A percentile compares a stretch with the other conserved stretches of the same genome.
These are phyloP conservation scores for Dactylonectria macrodidyma DNA, from an alignment of 2,329 filamentous ascomycete genomes.

Conservation along the genomic window DNA sequence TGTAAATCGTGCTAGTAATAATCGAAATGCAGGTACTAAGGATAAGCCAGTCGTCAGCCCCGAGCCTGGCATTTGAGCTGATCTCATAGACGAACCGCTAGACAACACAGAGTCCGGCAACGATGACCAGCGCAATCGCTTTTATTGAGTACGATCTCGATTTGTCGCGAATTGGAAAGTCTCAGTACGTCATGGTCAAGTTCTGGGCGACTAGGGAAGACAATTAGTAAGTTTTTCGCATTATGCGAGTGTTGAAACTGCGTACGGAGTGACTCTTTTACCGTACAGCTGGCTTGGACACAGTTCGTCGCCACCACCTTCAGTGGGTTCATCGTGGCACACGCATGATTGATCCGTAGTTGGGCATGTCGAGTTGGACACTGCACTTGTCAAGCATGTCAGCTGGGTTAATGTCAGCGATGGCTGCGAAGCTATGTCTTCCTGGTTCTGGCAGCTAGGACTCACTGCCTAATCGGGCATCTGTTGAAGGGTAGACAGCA, in stretches of 20 bases:
- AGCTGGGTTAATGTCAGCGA: not conserved
- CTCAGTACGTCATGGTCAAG: constrained; percentile 37
- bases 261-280: not conserved
- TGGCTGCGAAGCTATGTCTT: not conserved
- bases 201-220: constrained; percentile 24
- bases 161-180: constrained; percentile 30
- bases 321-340: not conserved
- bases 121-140: constrained; percentile 45
- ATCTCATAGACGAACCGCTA: constrained; percentile 53
- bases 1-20: constrained; percentile 43
- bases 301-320: not conserved
- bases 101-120: constrained; percentile 52
- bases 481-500: not conserved
- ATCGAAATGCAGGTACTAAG: constrained; percentile 39
- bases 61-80: constrained; percentile 48
- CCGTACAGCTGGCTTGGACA: not conserved
- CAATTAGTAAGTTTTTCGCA: not conserved
- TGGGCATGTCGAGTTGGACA: not conserved
- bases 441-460: not conserved
- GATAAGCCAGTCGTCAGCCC: constrained; percentile 51
- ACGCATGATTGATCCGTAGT: not conserved
- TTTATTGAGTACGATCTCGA: constrained; percentile 31
- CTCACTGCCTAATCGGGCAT: not conserved
- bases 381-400: not conserved
- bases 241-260: not conserved